Evolutionary conservation across 257 asterid genomes (phyloP).

Genomic region (Nicotiana attenuata): DNA sequence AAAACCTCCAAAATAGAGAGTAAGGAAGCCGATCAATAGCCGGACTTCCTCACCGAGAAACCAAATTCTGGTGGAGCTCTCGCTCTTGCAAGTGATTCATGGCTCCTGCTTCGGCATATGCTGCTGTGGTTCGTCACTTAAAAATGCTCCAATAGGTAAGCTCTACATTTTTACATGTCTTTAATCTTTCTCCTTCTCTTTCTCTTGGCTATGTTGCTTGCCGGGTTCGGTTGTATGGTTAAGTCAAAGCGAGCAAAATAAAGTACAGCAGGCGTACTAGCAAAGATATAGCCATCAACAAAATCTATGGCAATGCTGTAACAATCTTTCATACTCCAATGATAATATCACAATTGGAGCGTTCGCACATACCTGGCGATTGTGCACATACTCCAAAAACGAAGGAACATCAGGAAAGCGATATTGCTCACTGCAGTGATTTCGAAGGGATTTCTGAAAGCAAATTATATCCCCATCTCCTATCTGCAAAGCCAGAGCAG

Average conservation of each 20-base stretch:
- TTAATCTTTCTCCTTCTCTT: not conserved
- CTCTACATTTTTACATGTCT: not conserved
- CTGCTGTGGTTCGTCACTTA: not conserved
- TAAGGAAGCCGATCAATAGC: not conserved
- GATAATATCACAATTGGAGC: not conserved
- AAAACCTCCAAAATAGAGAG: not conserved
- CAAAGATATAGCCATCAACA: not conserved
- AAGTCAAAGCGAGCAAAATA: not conserved
- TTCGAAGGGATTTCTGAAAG: constrained; percentile 48
- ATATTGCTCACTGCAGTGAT: constrained; percentile 34
- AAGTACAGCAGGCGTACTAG: not conserved
- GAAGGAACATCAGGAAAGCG: constrained; percentile 64
- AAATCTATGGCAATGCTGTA: not conserved
- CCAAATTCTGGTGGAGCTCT: not conserved
- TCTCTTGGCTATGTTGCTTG: not conserved
- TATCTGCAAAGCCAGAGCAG: constrained; percentile 31
- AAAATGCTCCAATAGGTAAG: not conserved
- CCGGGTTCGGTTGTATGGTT: not conserved
- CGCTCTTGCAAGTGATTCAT: not conserved
- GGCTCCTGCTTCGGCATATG: not conserved
- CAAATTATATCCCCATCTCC: constrained; percentile 75
- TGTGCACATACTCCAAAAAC: constrained; percentile 65
- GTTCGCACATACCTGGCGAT: constrained; percentile 55
- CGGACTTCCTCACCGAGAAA: not conserved
- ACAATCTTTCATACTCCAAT: not conserved